A percentile compares a stretch with the other conserved stretches of the same genome.
Evolutionary conservation across 2,329 filamentous ascomycete genomes (phyloP).

Genomic region (Botryosphaeria dothidea): DNA sequence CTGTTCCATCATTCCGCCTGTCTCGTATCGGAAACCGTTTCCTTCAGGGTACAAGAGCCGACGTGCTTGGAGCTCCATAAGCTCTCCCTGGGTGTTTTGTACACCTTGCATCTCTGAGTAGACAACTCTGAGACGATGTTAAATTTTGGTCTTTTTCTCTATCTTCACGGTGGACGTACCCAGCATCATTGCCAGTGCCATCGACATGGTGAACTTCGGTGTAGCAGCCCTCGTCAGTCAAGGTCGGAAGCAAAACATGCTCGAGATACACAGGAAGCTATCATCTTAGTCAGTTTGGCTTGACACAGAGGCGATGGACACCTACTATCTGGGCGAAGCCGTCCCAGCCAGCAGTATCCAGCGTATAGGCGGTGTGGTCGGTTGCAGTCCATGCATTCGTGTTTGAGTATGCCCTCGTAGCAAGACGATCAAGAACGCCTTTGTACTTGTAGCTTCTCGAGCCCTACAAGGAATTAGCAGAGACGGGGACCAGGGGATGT

Average conservation of each 20-base stretch:
- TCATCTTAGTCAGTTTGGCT: background rate
- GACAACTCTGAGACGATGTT: constrained; percentile 63
- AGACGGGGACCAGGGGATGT: too few species aligned
- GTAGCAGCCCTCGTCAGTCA: constrained; percentile 89
- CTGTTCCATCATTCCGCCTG: constrained; percentile 94
- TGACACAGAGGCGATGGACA: background rate
- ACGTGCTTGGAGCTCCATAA: constrained; percentile 83
- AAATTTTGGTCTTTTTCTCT: constrained; percentile 13
- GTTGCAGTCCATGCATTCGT: constrained; percentile 98
- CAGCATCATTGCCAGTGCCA: constrained; percentile 89
- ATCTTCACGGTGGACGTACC: constrained; percentile 31
- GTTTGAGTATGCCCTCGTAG: constrained; percentile 86
- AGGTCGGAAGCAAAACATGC: constrained; percentile 84
- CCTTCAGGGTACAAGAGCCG: constrained; percentile 83
- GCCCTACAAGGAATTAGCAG: constrained; percentile 63
- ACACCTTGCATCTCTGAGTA: constrained; percentile 99
- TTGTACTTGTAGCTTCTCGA: constrained; percentile 94
- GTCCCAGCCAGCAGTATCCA: constrained; percentile 95
- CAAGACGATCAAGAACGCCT: constrained; percentile 89
- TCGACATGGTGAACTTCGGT: constrained; percentile 98
- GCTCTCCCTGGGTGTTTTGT: constrained; percentile 78
- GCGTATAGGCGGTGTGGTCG: constrained; percentile 93
- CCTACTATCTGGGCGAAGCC: constrained; percentile 81
- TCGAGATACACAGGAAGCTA: constrained; percentile 87
- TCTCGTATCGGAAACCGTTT: constrained; percentile 94